phyloP scores from a whole-genome alignment of 306 rosid genomes.

The Gastrolobium villosum region DNA sequence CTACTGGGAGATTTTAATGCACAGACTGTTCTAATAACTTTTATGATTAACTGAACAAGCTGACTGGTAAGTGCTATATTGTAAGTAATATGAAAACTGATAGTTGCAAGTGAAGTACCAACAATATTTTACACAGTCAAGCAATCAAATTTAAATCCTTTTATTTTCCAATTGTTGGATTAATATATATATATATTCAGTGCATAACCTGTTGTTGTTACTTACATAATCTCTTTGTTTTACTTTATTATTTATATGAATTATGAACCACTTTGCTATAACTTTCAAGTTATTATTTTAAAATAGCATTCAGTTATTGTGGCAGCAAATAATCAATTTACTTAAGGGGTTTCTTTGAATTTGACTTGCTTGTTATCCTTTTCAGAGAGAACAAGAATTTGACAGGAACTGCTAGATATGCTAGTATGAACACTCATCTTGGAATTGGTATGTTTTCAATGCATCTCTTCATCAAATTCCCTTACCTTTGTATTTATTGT shows the following conservation, averaged over 20 bases:
- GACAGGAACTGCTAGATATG: slow-evolving; percentile 99
- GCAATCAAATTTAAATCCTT: slow-evolving; percentile 23
- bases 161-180: neutral
- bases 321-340: neutral
- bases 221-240: slow-evolving; percentile 20
- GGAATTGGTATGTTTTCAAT: slow-evolving; percentile 78
- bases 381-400: slow-evolving; percentile 95
- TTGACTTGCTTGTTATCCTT: slow-evolving; percentile 47
- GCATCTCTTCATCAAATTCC: slow-evolving; percentile 34
- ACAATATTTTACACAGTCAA: neutral
- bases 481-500: slow-evolving; percentile 36
- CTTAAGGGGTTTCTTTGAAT: slow-evolving; percentile 26
- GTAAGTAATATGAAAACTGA: slow-evolving; percentile 1
- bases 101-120: neutral
- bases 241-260: neutral
- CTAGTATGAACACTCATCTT: slow-evolving; percentile 97
- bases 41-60: neutral
- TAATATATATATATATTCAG: neutral
- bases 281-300: slow-evolving; percentile 27
- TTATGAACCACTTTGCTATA: slow-evolving; percentile 3
- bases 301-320: slow-evolving; percentile 6
- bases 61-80: neutral
- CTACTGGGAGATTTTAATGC: slow-evolving; percentile 9
- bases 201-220: slow-evolving; percentile 15
- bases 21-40: neutral